Evolutionary conservation across 139 green algal species (phyloP).

Genomic region (Chlorella sp.): DNA sequence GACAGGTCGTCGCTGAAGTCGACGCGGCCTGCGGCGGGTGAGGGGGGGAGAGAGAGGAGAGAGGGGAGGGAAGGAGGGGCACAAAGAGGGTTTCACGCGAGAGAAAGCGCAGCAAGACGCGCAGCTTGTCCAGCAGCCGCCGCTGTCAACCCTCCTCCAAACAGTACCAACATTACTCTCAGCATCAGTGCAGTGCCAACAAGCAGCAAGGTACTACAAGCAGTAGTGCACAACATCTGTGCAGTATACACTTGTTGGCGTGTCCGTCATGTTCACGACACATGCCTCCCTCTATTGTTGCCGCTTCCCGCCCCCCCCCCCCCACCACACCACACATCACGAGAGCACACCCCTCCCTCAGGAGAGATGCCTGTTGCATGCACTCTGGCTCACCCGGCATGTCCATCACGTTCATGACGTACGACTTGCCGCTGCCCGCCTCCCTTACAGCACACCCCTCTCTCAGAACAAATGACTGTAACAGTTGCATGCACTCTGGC

Average conservation of each 20-base stretch:
- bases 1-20: conserved; percentile 99
- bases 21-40: conserved; percentile 76
- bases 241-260: too few relatives aligned
- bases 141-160: too few relatives aligned
- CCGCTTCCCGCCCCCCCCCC: too few relatives aligned
- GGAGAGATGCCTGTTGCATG: too few relatives aligned
- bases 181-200: neutral
- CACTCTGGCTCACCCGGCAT: conserved; percentile 74
- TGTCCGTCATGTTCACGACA: too few relatives aligned
- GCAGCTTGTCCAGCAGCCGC: neutral
- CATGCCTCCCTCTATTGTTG: too few relatives aligned
- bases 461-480: too few relatives aligned
- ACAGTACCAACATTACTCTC: too few relatives aligned
- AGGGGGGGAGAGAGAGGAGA: neutral
- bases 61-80: neutral
- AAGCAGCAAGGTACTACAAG: neutral
- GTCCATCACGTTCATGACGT: conserved; percentile 93
- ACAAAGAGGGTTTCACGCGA: neutral
- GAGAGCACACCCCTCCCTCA: too few relatives aligned
- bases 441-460: too few relatives aligned
- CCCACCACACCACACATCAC: neutral
- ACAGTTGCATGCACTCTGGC: too few relatives aligned
- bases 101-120: neutral
- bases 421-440: conserved; percentile 83
- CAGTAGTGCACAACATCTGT: neutral